Base-by-base conservation (phyloP, 129 eudicot genomes). In the Escallonia rubra region DNA sequence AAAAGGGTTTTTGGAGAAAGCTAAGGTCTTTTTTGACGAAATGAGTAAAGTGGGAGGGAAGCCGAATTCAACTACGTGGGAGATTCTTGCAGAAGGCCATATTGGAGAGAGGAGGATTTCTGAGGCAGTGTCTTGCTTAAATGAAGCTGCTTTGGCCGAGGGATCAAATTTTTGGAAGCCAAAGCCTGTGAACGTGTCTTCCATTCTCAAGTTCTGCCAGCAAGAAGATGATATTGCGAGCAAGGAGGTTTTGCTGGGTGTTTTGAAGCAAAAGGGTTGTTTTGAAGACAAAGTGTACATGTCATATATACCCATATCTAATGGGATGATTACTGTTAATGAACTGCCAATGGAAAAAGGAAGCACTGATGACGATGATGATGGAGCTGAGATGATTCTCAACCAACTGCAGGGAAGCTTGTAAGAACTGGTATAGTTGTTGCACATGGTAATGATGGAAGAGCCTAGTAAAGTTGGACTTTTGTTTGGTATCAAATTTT, bases 131-230 rank as follows among this genome's bases (percentile, higher is more conserved):
- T 76, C 76, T 40, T 89, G 95, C 75, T 77, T 93, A 6, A 74
- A 80, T 64, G 79, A 86, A 57, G 96, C 95, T 12, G 68, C 72
- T 57, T 74, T 64, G 9, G 59, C 69, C 39, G 83, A 80, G 41
- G 88, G 91, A 55, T 69, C 89, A 39, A 81, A 82, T 70, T 80
- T 53, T 65, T 93, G 99, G 99, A 85, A 76, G 74, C 95, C 95
- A 54, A 93, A 75, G 74, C 92, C 86, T 1, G 46, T 15, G 2
- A 87, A 75, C 49, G 76, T 85, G 12, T 60, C 74, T 14, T 11
- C 66, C 40, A 59, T 87, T 73, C 84, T 87, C 67, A 64, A 77
- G 73, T 63, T 82, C 49, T 82, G 76, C 56, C 81, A 87, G 62
- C 64, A 53, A 74, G 84, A 82, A 61, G 74, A 57, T 13, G 87